Evolutionary conservation across 2,329 filamentous ascomycete species (phyloP).

Genomic region (Beauveria pseudobassiana): DNA sequence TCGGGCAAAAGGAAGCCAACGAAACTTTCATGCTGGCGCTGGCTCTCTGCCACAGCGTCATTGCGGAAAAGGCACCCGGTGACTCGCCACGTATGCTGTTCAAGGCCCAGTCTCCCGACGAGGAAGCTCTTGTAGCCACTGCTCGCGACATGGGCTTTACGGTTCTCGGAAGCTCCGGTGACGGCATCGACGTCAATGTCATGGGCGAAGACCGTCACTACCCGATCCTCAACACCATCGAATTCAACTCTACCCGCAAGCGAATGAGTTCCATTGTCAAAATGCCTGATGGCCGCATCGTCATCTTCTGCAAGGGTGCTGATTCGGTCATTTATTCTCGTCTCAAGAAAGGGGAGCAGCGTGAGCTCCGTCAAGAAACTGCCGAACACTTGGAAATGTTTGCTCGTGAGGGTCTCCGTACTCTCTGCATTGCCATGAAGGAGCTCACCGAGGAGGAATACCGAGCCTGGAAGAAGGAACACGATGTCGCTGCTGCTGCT

Average conservation of each 20-base stretch:
- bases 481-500: slow-evolving; percentile 79
- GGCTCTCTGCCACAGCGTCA: slow-evolving; percentile 93
- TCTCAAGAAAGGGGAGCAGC: slow-evolving; percentile 75
- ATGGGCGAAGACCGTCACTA: slow-evolving; percentile 81
- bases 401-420: slow-evolving; percentile 87
- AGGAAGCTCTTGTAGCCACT: slow-evolving; percentile 88
- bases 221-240: slow-evolving; percentile 84
- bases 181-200: slow-evolving; percentile 79
- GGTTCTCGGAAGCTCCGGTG: slow-evolving; percentile 70
- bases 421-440: slow-evolving; percentile 84
- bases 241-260: slow-evolving; percentile 96
- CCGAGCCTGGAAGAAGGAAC: slow-evolving; percentile 72
- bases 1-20: slow-evolving; percentile 69
- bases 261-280: slow-evolving; percentile 95
- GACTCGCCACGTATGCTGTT: slow-evolving; percentile 87
- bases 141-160: slow-evolving; percentile 94
- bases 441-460: slow-evolving; percentile 80
- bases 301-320: slow-evolving; percentile 94
- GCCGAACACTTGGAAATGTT: slow-evolving; percentile 97
- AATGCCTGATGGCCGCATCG: slow-evolving; percentile 85
- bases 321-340: slow-evolving; percentile 96
- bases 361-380: slow-evolving; percentile 72
- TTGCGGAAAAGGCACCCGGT: slow-evolving; percentile 83
- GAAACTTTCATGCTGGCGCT: slow-evolving; percentile 91
- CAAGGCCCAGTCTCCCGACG: slow-evolving; percentile 95